Conservation (phyloP, 1,284 basidiomycete genomes). For the Naganishia liquefaciens region DNA sequence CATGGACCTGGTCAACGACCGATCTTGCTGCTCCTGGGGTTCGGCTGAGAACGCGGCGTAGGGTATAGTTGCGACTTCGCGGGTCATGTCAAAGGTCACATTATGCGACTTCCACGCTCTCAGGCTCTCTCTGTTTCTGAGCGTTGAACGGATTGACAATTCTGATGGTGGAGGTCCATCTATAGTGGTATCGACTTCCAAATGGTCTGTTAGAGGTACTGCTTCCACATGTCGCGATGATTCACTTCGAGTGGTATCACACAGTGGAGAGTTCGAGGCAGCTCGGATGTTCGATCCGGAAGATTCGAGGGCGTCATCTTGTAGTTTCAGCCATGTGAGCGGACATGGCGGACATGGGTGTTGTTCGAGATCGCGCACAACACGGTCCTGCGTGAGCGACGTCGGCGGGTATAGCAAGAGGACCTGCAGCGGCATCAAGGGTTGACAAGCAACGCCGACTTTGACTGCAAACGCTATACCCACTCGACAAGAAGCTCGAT, state of each 20-base stretch:
- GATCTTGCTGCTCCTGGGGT: neutral
- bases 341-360: neutral
- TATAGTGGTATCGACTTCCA: too few species aligned
- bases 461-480: neutral
- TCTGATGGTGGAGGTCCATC: too few species aligned
- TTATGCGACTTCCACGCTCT: slow-evolving; percentile 3
- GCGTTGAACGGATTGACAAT: neutral
- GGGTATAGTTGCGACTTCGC: slow-evolving; percentile 5
- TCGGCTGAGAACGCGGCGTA: neutral
- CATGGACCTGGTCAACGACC: too few species aligned
- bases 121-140: neutral
- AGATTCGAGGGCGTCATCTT: slow-evolving; percentile 10
- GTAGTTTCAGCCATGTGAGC: slow-evolving; percentile 20
- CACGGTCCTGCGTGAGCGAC: slow-evolving; percentile 13
- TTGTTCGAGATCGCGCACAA: slow-evolving; percentile 5
- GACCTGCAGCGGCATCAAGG: slow-evolving; percentile 15
- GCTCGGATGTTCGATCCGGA: neutral
- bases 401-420: slow-evolving; percentile 20
- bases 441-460: too few species aligned
- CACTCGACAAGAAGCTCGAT: neutral
- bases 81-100: slow-evolving; percentile 15
- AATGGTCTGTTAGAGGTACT: too few species aligned
- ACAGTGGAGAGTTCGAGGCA: too few species aligned
- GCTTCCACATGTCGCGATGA: too few species aligned
- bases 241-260: too few species aligned